Evolutionary conservation across 1,284 basidiomycete species (phyloP).

Genomic region (Melampsora larici-populina): DNA sequence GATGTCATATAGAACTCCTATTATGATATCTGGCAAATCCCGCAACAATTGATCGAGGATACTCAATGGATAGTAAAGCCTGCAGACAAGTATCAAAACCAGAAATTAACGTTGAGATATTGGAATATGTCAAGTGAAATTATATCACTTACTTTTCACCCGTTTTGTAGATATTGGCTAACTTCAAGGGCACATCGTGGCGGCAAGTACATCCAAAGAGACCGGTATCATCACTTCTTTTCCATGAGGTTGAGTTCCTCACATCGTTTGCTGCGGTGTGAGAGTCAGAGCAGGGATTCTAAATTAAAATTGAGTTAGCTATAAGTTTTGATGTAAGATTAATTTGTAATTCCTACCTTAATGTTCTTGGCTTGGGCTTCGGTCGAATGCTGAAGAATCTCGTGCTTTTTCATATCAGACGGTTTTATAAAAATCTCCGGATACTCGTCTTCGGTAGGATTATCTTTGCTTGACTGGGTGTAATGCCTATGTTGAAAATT

Average conservation of each 20-base stretch:
- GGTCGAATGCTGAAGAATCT: neutral
- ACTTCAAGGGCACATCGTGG: neutral
- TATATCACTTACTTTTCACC: conserved; percentile 2
- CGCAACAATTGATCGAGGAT: no score
- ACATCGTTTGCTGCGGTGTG: conserved; percentile 12
- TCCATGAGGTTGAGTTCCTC: neutral
- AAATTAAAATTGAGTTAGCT: neutral
- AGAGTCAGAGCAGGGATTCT: conserved; percentile 8
- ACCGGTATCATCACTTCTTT: neutral
- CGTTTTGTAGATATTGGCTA: conserved; percentile 10
- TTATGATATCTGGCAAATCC: no score
- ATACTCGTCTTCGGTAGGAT: conserved; percentile 21
- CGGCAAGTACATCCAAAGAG: conserved; percentile 3
- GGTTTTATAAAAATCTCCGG: conserved; percentile 1
- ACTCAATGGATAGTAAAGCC: no score
- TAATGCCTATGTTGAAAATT: no score
- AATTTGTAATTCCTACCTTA: neutral
- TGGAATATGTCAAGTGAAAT: neutral
- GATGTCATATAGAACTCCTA: no score
- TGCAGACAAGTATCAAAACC: neutral
- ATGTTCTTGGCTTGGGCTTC: neutral
- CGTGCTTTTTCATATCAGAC: neutral
- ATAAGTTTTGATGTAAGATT: neutral
- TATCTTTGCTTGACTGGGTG: no score
- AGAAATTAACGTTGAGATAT: neutral